Evolutionary conservation across 2,329 filamentous ascomycete species (phyloP).

Genomic region (Neopestalotiopsis rosae): DNA sequence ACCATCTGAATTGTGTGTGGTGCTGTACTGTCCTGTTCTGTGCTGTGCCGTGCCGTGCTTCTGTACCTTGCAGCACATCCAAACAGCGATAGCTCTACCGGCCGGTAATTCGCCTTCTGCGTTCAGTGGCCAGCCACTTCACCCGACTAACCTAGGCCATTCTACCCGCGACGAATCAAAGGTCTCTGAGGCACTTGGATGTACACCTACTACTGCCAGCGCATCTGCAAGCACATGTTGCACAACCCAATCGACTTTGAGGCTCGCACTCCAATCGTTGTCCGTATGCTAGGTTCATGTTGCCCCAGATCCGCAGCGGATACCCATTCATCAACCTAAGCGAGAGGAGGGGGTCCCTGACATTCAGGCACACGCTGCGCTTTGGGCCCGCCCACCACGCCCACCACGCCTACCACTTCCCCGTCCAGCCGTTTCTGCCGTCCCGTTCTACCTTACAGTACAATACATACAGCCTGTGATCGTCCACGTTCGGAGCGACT

Average conservation of each 20-base stretch:
- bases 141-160: neutral
- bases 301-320: neutral
- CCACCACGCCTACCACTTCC: neutral
- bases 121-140: neutral
- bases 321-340: constrained; percentile 1
- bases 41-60: neutral
- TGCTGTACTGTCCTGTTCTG: neutral
- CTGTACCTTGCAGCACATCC: constrained; percentile 1
- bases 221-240: neutral
- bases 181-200: neutral
- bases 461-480: neutral
- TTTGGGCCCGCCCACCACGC: neutral
- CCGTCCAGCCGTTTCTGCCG: neutral
- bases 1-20: neutral
- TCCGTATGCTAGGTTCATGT: neutral
- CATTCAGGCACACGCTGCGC: neutral
- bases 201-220: neutral
- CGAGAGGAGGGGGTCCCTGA: neutral
- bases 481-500: neutral
- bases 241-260: neutral
- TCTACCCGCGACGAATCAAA: neutral
- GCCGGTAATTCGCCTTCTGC: neutral
- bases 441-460: neutral
- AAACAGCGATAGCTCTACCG: neutral
- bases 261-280: neutral